Conservation (phyloP, 2,329 filamentous ascomycete genomes). For the Penicillium oxalicum region DNA sequence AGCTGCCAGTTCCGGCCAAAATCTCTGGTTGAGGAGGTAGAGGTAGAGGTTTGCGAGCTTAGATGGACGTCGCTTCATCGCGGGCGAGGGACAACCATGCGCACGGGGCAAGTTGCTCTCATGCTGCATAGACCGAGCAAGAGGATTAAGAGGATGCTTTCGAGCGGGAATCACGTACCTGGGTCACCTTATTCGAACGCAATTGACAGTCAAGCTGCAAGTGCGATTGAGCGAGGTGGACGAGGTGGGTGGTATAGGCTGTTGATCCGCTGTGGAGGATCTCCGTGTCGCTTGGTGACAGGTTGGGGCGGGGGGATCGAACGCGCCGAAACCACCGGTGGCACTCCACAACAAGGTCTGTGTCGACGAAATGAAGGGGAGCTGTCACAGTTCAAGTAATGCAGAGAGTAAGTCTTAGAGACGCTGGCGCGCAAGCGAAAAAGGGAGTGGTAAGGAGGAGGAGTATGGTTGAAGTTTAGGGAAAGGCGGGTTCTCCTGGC, state of each 20-base stretch:
- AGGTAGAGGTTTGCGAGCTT: neutral
- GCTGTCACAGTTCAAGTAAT: neutral
- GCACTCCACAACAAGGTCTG: constrained; percentile 7
- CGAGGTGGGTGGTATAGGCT: constrained; percentile 16
- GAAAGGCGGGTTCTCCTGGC: constrained; percentile 25
- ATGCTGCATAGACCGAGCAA: constrained; percentile 7
- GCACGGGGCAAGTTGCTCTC: constrained; percentile 18
- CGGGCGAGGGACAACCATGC: constrained; percentile 18
- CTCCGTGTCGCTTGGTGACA: constrained; percentile 40
- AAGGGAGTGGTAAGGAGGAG: constrained; percentile 11
- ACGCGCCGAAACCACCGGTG: constrained; percentile 20
- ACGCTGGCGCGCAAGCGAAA: constrained; percentile 7
- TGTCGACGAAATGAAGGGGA: neutral
- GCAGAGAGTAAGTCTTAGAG: neutral
- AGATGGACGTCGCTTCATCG: constrained; percentile 14
- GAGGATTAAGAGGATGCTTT: constrained; percentile 2
- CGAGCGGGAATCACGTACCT: constrained; percentile 13
- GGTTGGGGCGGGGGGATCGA: constrained; percentile 31
- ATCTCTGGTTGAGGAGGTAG: neutral
- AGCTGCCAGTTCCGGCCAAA: neutral
- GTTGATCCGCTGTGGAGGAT: constrained; percentile 27
- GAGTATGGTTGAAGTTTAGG: constrained; percentile 19
- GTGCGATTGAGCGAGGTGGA: constrained; percentile 5
- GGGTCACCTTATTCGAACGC: constrained; percentile 4
- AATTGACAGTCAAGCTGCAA: constrained; percentile 15